Conservation (phyloP, 2,329 filamentous ascomycete genomes). For the Cladophialophora psammophila region DNA sequence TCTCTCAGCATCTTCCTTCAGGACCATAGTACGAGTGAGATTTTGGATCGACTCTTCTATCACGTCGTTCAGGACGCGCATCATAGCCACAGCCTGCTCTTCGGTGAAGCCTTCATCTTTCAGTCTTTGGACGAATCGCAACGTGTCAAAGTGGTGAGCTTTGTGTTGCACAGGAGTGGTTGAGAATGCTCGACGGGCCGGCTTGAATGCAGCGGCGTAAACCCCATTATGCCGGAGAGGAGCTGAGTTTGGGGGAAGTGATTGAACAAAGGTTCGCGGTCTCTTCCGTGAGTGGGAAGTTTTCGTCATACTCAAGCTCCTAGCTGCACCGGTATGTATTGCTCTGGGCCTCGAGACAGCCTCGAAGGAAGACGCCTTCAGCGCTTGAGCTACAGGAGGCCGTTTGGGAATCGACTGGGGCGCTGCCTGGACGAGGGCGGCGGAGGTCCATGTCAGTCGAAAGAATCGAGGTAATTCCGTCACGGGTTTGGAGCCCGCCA, state of each 20-base stretch:
- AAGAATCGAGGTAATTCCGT: conserved; percentile 53
- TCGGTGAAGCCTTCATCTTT: conserved; percentile 94
- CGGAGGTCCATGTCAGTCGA: conserved; percentile 50
- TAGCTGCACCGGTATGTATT: conserved; percentile 22
- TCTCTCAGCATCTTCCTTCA: conserved; percentile 75
- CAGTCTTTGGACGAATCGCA: conserved; percentile 93
- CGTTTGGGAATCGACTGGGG: conserved; percentile 25
- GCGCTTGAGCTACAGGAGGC: conserved; percentile 15
- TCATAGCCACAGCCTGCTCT: conserved; percentile 95
- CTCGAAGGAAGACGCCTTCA: conserved; percentile 25
- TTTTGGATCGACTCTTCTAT: conserved; percentile 99
- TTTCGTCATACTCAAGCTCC: conserved; percentile 13
- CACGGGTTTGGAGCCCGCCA: conserved; percentile 53
- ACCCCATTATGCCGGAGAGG: conserved; percentile 57
- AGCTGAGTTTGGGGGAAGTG: conserved; percentile 24
- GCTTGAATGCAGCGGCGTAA: conserved; percentile 54
- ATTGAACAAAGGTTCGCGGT: conserved; percentile 26
- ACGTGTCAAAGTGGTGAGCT: conserved; percentile 97
- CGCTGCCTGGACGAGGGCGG: conserved; percentile 26
- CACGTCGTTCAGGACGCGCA: conserved; percentile 94
- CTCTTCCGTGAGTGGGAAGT: conserved; percentile 14
- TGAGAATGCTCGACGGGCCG: conserved; percentile 60
- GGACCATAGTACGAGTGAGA: conserved; percentile 95
- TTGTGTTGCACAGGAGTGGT: conserved; percentile 69
- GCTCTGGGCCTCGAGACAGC: conserved; percentile 21